Evolutionary conservation across 2,329 filamentous ascomycete genomes (phyloP).

Genomic region (Lasiodiplodia sp.): DNA sequence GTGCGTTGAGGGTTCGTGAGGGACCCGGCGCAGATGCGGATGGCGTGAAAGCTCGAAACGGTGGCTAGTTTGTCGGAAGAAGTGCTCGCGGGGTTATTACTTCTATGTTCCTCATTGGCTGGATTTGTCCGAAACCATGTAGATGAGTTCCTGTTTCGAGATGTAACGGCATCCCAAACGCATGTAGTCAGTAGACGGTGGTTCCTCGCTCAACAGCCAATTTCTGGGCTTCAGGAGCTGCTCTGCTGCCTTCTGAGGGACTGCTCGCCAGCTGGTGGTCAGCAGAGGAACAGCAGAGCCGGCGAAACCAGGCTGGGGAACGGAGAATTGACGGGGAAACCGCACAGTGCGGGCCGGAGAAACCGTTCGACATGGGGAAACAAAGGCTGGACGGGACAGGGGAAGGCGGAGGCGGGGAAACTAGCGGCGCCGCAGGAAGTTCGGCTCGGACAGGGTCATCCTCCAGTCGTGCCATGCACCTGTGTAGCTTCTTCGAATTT

Average conservation of each 20-base stretch:
- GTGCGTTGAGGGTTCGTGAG: not conserved
- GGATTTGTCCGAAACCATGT: not conserved
- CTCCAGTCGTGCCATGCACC: not conserved
- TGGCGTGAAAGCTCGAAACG: not conserved
- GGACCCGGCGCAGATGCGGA: not conserved
- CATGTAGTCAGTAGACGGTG: not conserved
- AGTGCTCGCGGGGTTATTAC: not conserved
- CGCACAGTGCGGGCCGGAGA: constrained; percentile 2
- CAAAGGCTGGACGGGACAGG: not conserved
- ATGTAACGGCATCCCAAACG: not conserved
- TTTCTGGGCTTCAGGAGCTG: not conserved
- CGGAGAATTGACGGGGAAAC: not conserved
- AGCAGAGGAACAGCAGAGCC: constrained; percentile 2
- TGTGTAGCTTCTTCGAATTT: not conserved
- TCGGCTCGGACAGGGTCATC: constrained; percentile 13
- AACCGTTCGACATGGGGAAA: constrained; percentile 19
- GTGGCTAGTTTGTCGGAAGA: not conserved
- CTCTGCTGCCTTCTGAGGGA: not conserved
- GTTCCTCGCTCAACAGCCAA: not conserved
- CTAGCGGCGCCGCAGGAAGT: constrained; percentile 14
- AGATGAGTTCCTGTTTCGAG: not conserved
- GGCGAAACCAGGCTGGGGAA: constrained; percentile 13
- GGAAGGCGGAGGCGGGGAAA: constrained; percentile 10
- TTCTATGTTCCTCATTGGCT: not conserved
- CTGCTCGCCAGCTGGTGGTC: not conserved